Evolutionary conservation across 768 basidiomycete genomes (phyloP), one percentile per base, ranked within the genome.

Genomic region (Nidula microcarpa): DNA sequence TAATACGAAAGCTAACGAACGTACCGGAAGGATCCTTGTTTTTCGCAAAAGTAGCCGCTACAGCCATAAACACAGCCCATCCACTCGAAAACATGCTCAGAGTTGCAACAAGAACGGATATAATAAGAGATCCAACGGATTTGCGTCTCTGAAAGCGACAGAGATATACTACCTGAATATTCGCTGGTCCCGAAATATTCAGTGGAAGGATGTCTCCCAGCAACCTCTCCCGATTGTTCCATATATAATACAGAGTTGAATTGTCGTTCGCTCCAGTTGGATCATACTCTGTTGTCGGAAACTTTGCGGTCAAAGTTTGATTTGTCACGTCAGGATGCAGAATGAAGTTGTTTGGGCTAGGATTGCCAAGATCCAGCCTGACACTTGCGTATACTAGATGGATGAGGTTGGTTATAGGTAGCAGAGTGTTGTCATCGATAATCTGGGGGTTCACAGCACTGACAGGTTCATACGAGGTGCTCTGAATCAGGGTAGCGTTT

Each of bases 311-410:
- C 30, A 57, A 30, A 18, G 49, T 45, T 14, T 39, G 13, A 10
- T 54, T 45, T 11, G 49, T 43, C 9, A 54, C 43, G 6, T 51
- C 37, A 13, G 48, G 45, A 51, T 64, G 58, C 23, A 60, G 51
- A 3, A 66, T 14, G 49, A 63, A 59, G 49, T 66, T 64, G 53
- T 64, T 64, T 0, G 60, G 62, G 18, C 55, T 58, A 43, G 47
- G 55, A 34, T 60, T 66, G 1, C 65, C 65, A 3, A 66, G 49
- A 34, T 66, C 65, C 16, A 66, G 35, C 36, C 60, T 60, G 10
- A 57, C 53, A 13, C 57, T 53, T 16, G 65, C 65, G 51, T 60
- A 58, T 16, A 57, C 50, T 16, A 44, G 23, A 50, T 63, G 63
- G 6, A 66, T 33, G 9, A 58, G 30, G 51, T 66, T 66, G 10